A percentile compares a stretch with the other conserved stretches of the same genome.
phyloP scores from a whole-genome alignment of 371 early-diverging fungal species.

The Syncephalastrum monosporum region DNA sequence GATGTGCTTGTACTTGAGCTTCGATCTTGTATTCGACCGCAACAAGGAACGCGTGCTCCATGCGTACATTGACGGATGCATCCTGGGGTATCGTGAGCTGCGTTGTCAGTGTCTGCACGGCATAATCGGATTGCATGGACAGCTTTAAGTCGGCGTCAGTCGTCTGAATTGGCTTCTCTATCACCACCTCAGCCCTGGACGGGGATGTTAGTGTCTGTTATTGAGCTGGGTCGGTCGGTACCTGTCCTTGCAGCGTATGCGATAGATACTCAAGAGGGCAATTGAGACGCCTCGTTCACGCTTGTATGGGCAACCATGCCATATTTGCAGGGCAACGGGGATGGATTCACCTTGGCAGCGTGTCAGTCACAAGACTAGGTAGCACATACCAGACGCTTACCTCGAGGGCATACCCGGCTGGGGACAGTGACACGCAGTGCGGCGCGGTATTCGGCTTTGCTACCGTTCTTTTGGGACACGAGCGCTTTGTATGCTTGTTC shows the following conservation, averaged over 20 bases:
- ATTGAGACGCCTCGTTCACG: constrained; percentile 6
- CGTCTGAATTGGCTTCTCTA: constrained; percentile 1
- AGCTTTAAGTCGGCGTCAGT: constrained; percentile 1
- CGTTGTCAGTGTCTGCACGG: constrained; percentile 4
- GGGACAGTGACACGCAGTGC: constrained; percentile 12
- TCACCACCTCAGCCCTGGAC: constrained; percentile 1
- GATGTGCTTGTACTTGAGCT: constrained; percentile 5
- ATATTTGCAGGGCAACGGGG: constrained; percentile 11
- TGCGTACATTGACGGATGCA: background rate
- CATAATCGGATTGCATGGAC: background rate
- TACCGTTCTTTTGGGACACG: no score
- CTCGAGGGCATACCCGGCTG: constrained; percentile 7
- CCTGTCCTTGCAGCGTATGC: constrained; percentile 5
- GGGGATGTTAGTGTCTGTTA: background rate
- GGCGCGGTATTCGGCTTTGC: constrained; percentile 7
- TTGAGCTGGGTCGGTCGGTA: background rate
- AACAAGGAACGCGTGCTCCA: background rate
- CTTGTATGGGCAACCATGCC: constrained; percentile 9
- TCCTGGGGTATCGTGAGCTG: constrained; percentile 6
- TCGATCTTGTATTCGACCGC: constrained; percentile 6
- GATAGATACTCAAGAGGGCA: constrained; percentile 5
- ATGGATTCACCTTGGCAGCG: constrained; percentile 1
- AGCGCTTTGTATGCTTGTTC: constrained; percentile 1
- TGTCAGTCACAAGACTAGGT: background rate
- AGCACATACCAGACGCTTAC: constrained; percentile 1